Evolutionary conservation across 768 basidiomycete genomes (phyloP).

Genomic region (Exidia glandulosa): DNA sequence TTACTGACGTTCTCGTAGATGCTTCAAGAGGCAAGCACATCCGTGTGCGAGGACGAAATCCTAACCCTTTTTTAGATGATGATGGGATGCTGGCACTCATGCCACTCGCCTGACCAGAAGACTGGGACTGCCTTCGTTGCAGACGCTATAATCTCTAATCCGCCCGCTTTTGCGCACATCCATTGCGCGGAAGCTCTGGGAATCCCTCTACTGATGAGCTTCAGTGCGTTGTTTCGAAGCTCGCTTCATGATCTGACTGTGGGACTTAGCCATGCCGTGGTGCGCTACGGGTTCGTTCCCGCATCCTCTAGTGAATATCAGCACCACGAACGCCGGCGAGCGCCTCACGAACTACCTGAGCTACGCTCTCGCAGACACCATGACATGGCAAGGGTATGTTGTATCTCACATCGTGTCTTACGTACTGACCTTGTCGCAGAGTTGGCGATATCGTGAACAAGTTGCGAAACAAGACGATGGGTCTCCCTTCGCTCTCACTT

Average conservation of each 20-base stretch:
- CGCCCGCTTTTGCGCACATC: conserved; percentile 56
- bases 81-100: conserved; percentile 47
- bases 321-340: conserved; percentile 38
- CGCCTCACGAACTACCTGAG: conserved; percentile 48
- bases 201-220: conserved; percentile 43
- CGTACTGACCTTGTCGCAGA: conserved; percentile 19
- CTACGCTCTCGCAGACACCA: conserved; percentile 44
- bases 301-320: conserved; percentile 54
- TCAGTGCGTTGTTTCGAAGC: conserved; percentile 31
- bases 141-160: conserved; percentile 58
- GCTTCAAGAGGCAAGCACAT: not conserved
- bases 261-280: not conserved
- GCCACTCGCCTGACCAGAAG: conserved; percentile 34
- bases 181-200: conserved; percentile 57
- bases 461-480: conserved; percentile 39
- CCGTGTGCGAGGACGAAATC: not conserved
- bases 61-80: conserved; percentile 33
- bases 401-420: not conserved
- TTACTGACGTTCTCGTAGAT: too few relatives aligned
- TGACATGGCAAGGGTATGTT: conserved; percentile 49
- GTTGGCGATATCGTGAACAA: conserved; percentile 49
- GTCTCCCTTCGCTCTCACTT: conserved; percentile 35
- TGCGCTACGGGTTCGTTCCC: conserved; percentile 38
- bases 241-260: not conserved
- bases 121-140: conserved; percentile 39